Evolutionary conservation across 768 basidiomycete genomes (phyloP).

Genomic region (Termitomyces sp.): DNA sequence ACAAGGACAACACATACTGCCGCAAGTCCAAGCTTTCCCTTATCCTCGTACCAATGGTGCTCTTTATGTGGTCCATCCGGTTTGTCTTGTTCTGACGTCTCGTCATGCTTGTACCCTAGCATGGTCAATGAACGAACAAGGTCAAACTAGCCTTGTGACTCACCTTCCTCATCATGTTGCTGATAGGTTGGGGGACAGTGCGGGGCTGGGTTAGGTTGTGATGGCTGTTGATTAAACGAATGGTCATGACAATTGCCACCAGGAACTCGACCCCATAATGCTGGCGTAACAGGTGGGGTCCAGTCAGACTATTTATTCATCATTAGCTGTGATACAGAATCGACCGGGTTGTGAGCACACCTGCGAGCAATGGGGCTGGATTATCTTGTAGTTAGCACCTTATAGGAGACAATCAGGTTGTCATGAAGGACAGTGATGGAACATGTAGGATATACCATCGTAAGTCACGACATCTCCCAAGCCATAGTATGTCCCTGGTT

Average conservation of each 20-base stretch:
- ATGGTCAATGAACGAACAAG: conserved; percentile 1
- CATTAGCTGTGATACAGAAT: not conserved
- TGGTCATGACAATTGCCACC: conserved; percentile 20
- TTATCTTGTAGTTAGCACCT: conserved; percentile 62
- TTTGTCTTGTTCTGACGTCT: conserved; percentile 9
- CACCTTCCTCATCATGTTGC: conserved; percentile 15
- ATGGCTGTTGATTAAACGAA: conserved; percentile 20
- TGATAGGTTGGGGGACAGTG: conserved; percentile 20
- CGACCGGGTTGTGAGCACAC: conserved; percentile 22
- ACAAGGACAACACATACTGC: conserved; percentile 25
- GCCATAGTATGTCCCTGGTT: conserved; percentile 5
- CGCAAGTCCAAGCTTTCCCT: conserved; percentile 52
- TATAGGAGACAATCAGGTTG: not conserved
- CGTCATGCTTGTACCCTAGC: conserved; percentile 2
- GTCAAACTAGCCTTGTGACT: not conserved
- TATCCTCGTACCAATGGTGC: conserved; percentile 51
- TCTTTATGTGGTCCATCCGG: conserved; percentile 38
- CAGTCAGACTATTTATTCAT: conserved; percentile 47
- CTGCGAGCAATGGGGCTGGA: conserved; percentile 69
- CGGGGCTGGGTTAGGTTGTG: conserved; percentile 18
- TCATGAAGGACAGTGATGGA: not conserved
- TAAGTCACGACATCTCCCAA: conserved; percentile 43
- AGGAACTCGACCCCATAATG: conserved; percentile 57
- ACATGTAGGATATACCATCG: conserved; percentile 32
- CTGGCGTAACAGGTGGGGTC: conserved; percentile 56